Evolutionary conservation across 2,329 filamentous ascomycete genomes (phyloP), one percentile per base, ranked within the genome.

Genomic region (Ceratocystiopsis minuta): DNA sequence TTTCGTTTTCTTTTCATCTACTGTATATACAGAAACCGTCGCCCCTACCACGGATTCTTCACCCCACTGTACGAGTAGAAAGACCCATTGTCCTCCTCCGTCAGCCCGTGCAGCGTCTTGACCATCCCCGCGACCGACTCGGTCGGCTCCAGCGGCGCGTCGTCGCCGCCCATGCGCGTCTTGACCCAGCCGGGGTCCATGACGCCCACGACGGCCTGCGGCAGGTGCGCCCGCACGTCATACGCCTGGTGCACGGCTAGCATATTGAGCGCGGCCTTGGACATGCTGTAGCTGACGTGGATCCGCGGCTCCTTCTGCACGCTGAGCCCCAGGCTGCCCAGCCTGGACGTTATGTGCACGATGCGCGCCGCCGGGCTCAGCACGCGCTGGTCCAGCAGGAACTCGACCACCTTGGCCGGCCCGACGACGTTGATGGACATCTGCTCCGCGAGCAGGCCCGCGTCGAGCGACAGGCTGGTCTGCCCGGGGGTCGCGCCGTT

Each of bases 41-140:
- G 4, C 7, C 7, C 24, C 24, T 28, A 57, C 54, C 54, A 57
- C 11, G 51, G 48, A 10, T 46, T 40, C 39, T 45, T 43, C 12
- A 46, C 38, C 2, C 55, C 55, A 5, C 43, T 18, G 32, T 51
- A 38, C 10, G 41, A 39, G 9, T 46, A 52, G 20, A 55, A 57
- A 14, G 41, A 40, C 2, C 43, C 50, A 16, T 49, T 57, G 38
- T 57, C 53, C 34, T 64, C 60, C 13, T 71, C 67, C 53, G 90
- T 82, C 13, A 75, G 63, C 12, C 75, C 68, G 46, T 75, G 76
- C 38, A 98, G 62, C 58, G 95, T 77, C 55, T 75, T 74, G 49
- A 98, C 60, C 9, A 90, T 95, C 2, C 50, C 51, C 0, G 46
- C 43, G 5, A 57, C 46, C 16, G 55, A 56, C n/a, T 53, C 48